Evolutionary conservation across 1,284 basidiomycete species (phyloP), one percentile per base, ranked within the genome.

Genomic region (Leucoagaricus sp.): DNA sequence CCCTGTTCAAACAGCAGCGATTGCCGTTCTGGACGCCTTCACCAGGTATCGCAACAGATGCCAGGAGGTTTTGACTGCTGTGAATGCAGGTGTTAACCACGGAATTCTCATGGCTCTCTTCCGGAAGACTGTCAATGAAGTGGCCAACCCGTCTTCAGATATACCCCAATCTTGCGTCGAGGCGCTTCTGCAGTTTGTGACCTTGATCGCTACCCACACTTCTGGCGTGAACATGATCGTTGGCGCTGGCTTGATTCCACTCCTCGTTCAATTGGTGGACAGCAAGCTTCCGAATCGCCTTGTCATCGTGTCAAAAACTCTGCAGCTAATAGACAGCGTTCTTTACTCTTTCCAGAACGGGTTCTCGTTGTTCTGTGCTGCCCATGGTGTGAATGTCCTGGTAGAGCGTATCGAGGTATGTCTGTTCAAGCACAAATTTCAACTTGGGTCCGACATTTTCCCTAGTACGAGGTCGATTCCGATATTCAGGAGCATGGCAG

Each of bases 61-160:
- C 36, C 84, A 87, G 61, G 96, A 98, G 67, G 94, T 98, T 28
- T 76, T 98, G 42, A 89, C 89, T 13, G 88, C 96, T 1, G 84
- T 98, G 49, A 97, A 97, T 67, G 96, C 94, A 17, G 94, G 94
- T 50, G 94, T 98, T 59, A 98, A 94, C 66, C 97, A 99, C 68
- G 97, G 97, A 13, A 90, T 94, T 47, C 74, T 98, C 31, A 93
- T 98, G 89, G 87, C 89, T 21, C 77, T 95, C 45, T 78, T 98
- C 59, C 85, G 93, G 56, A 89, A 87, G 72, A 88, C 91, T 23
- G 84, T 93, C 12, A 69, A 80, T 21, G 90, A 93, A 60, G 84
- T 93, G 25, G 78, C 81, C 26, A 81, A 82, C 58, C 76, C 83
- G 0, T 81, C 86, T 38, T 88, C 85, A 23, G 81, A 75, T 31